These are phyloP conservation scores for Phytopythium helicoides DNA, from an alignment of 352 stramenopile species.

Conservation along the genomic window DNA sequence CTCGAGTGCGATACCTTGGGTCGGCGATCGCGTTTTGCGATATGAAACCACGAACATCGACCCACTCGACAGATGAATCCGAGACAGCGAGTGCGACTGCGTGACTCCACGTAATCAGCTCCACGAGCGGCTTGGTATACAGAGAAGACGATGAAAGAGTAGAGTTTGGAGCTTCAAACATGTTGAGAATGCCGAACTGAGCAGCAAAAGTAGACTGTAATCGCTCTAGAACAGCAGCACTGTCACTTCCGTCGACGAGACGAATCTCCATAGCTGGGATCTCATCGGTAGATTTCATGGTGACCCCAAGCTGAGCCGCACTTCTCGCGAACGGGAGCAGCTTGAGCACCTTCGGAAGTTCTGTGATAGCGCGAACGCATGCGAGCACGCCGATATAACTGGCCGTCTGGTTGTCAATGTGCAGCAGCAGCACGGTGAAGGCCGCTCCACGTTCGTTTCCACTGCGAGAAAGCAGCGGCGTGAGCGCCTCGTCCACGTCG, in stretches of 20 bases:
- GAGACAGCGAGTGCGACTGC: slow-evolving; percentile 45
- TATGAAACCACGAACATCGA: slow-evolving; percentile 42
- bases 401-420: slow-evolving; percentile 30
- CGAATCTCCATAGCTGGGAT: slow-evolving; percentile 61
- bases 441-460: slow-evolving; percentile 30
- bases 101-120: slow-evolving; percentile 59
- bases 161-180: slow-evolving; percentile 38
- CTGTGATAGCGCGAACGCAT: slow-evolving; percentile 46
- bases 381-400: slow-evolving; percentile 31
- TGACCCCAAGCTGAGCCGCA: slow-evolving; percentile 35
- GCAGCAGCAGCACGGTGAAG: slow-evolving; percentile 55
- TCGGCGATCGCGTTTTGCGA: slow-evolving; percentile 24
- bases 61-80: slow-evolving; percentile 60
- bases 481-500: slow-evolving; percentile 33
- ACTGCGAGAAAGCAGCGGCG: slow-evolving; percentile 52
- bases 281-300: slow-evolving; percentile 9
- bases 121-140: slow-evolving; percentile 46
- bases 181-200: slow-evolving; percentile 57
- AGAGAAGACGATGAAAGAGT: slow-evolving; percentile 28
- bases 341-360: slow-evolving; percentile 61
- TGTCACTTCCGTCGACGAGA: slow-evolving; percentile 37
- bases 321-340: slow-evolving; percentile 68
- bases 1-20: slow-evolving; percentile 2
- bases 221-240: slow-evolving; percentile 20
- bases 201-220: slow-evolving; percentile 36